phyloP scores from a whole-genome alignment of 768 basidiomycete species.

The Boletus subcaerulescens region DNA sequence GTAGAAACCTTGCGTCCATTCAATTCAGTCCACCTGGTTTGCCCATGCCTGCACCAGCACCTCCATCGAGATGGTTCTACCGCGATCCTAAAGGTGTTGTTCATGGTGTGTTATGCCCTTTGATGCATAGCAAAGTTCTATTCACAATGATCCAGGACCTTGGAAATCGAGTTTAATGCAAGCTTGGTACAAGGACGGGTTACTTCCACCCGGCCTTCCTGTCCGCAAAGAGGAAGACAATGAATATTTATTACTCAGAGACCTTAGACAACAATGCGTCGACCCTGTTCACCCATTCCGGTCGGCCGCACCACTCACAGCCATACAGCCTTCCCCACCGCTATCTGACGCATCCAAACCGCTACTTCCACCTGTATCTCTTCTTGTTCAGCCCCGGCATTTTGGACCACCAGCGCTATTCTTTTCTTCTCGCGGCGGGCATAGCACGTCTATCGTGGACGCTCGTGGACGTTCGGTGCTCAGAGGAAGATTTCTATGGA shows the following conservation, averaged over 20 bases:
- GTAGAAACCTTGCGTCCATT: slow-evolving; percentile 51
- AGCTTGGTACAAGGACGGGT: slow-evolving; percentile 82
- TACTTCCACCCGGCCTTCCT: slow-evolving; percentile 79
- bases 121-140: not conserved
- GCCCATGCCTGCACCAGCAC: slow-evolving; percentile 63
- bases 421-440: slow-evolving; percentile 85
- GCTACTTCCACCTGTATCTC: slow-evolving; percentile 68
- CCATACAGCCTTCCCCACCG: slow-evolving; percentile 24
- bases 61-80: slow-evolving; percentile 79
- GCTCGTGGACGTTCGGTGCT: slow-evolving; percentile 82
- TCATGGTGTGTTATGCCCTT: slow-evolving; percentile 55
- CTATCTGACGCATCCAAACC: slow-evolving; percentile 46
- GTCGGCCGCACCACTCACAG: slow-evolving; percentile 41
- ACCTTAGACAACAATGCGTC: slow-evolving; percentile 72
- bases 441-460: slow-evolving; percentile 85
- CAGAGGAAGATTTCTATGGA: slow-evolving; percentile 80
- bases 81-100: slow-evolving; percentile 77
- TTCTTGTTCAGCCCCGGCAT: slow-evolving; percentile 73
- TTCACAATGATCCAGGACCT: slow-evolving; percentile 51
- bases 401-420: slow-evolving; percentile 87
- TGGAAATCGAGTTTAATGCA: slow-evolving; percentile 91
- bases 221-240: slow-evolving; percentile 73
- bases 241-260: slow-evolving; percentile 65
- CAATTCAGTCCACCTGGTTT: slow-evolving; percentile 81
- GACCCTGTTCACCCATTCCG: slow-evolving; percentile 82